phyloP scores from a whole-genome alignment of 2,329 filamentous ascomycete genomes.

The Ophiostoma novo-ulmi region DNA sequence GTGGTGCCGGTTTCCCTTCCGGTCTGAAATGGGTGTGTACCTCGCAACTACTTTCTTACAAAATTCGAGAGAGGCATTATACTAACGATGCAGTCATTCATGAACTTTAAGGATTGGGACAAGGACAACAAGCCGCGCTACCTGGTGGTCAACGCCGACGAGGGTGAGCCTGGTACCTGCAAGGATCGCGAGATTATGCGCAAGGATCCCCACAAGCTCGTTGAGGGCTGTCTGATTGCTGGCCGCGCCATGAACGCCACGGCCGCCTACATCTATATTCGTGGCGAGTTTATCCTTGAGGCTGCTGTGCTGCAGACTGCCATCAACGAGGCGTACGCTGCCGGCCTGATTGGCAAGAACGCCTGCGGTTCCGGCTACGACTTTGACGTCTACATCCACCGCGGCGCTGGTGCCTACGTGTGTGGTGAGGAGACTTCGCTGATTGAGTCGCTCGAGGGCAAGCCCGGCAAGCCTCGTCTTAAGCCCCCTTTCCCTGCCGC shows the following conservation, averaged over 20 bases:
- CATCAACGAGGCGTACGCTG: slow-evolving; percentile 96
- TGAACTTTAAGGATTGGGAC: slow-evolving; percentile 99
- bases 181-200: slow-evolving; percentile 99
- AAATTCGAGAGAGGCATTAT: background rate
- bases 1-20: slow-evolving; percentile 95
- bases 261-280: slow-evolving; percentile 98
- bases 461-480: slow-evolving; percentile 94
- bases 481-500: slow-evolving; percentile 98
- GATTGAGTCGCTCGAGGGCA: slow-evolving; percentile 97
- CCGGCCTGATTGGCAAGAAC: slow-evolving; percentile 94
- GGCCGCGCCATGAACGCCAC: slow-evolving; percentile 98
- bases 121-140: slow-evolving; percentile 95
- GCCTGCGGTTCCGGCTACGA: slow-evolving; percentile 95
- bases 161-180: slow-evolving; percentile 97
- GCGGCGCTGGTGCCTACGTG: slow-evolving; percentile 94
- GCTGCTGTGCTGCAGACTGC: slow-evolving; percentile 88
- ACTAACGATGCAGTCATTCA: slow-evolving; percentile 67
- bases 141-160: slow-evolving; percentile 95
- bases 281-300: slow-evolving; percentile 96
- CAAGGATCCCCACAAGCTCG: slow-evolving; percentile 98
- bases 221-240: slow-evolving; percentile 93
- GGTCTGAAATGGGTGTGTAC: slow-evolving; percentile 93
- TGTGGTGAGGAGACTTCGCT: slow-evolving; percentile 97
- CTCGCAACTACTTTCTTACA: background rate
- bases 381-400: slow-evolving; percentile 95